Percentiles rank a stretch among this genome's conserved stretches.
Conservation (phyloP, 768 basidiomycete genomes). For the Naematelia aurantialba region DNA sequence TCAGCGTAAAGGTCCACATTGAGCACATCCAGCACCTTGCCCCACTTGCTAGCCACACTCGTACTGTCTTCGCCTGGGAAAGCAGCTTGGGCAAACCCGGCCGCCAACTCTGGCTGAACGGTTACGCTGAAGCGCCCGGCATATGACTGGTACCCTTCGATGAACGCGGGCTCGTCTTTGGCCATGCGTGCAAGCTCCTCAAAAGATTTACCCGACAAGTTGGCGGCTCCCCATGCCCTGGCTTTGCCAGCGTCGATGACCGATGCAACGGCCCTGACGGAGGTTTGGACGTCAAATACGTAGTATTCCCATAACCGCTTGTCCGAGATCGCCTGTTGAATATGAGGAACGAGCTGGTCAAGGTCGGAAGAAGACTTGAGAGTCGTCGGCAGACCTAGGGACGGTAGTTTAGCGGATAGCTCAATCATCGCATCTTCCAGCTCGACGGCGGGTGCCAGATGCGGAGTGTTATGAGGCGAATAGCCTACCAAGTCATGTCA, state of each 20-base stretch:
- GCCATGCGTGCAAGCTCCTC: slow-evolving; percentile 66
- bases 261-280: slow-evolving; percentile 62
- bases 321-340: slow-evolving; percentile 60
- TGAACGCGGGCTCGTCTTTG: slow-evolving; percentile 55
- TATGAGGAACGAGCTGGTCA: slow-evolving; percentile 61
- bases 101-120: slow-evolving; percentile 64
- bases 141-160: slow-evolving; percentile 62
- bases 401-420: slow-evolving; percentile 65
- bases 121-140: slow-evolving; percentile 62
- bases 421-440: slow-evolving; percentile 80
- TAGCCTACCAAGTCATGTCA: slow-evolving; percentile 59
- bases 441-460: slow-evolving; percentile 86
- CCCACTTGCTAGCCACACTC: slow-evolving; percentile 68
- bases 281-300: slow-evolving; percentile 65
- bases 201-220: slow-evolving; percentile 60
- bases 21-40: slow-evolving; percentile 71
- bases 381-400: slow-evolving; percentile 67
- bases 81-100: slow-evolving; percentile 69
- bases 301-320: slow-evolving; percentile 92
- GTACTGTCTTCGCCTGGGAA: slow-evolving; percentile 55
- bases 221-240: slow-evolving; percentile 61
- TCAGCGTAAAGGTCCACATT: slow-evolving; percentile 85
- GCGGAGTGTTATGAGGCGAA: slow-evolving; percentile 84
- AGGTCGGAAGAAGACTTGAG: slow-evolving; percentile 68
- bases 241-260: slow-evolving; percentile 56